Percentiles rank a stretch among this genome's conserved stretches.
These are phyloP conservation scores for Helotiales sp. DNA, from an alignment of 2,329 filamentous ascomycete species.

Conservation along the genomic window DNA sequence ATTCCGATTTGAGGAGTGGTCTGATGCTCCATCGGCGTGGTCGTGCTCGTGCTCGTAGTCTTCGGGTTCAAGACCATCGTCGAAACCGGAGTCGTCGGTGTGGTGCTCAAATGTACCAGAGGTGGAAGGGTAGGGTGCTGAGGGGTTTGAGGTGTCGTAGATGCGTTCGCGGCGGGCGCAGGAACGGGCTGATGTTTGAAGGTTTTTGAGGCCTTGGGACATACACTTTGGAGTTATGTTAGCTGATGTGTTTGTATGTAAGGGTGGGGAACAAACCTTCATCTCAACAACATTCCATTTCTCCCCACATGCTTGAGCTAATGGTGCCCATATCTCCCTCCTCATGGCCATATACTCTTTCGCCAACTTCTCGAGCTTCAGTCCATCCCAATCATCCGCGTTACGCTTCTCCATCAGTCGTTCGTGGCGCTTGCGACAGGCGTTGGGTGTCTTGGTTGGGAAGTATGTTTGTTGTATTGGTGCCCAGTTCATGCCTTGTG, in stretches of 20 bases:
- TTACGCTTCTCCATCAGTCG: constrained; percentile 70
- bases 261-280: constrained; percentile 47
- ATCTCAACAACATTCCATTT: constrained; percentile 72
- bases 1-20: too few relatives aligned
- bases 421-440: constrained; percentile 87
- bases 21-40: neutral
- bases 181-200: constrained; percentile 68
- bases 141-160: constrained; percentile 35
- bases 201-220: constrained; percentile 79
- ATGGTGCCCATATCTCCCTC: constrained; percentile 76
- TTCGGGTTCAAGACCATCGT: constrained; percentile 54
- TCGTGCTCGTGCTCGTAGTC: constrained; percentile 18
- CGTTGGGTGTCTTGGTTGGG: constrained; percentile 66
- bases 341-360: constrained; percentile 78
- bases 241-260: constrained; percentile 14
- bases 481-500: constrained; percentile 78
- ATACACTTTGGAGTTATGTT: constrained; percentile 60
- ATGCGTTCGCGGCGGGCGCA: constrained; percentile 65
- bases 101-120: constrained; percentile 7
- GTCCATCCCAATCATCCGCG: constrained; percentile 68
- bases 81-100: constrained; percentile 65
- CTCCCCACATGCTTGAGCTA: constrained; percentile 76
- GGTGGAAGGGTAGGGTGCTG: neutral
- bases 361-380: constrained; percentile 72
- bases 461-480: constrained; percentile 78